Evolutionary conservation across 2,329 filamentous ascomycete species (phyloP), one percentile per base, ranked within the genome.

Genomic region (Diaporthe caulivora): DNA sequence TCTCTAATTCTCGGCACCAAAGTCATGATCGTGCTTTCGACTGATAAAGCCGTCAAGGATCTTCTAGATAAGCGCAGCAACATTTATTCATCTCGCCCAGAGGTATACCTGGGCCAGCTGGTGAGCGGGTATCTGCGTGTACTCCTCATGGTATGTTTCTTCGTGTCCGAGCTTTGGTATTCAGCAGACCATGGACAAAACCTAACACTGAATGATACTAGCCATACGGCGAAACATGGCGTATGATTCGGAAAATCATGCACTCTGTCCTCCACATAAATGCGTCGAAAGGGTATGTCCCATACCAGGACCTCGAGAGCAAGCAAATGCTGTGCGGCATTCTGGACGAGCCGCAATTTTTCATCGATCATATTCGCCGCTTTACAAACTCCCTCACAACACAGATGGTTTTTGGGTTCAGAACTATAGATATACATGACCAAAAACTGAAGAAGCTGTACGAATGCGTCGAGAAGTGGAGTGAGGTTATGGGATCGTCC

Each of bases 231-330:
- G 80, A 80, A 4, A 78, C 72, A 40, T 84, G 81, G 82, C 78
- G 81, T 13, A 79, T 79, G 77, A 76, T 81, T 31, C 80, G 83
- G 18, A 83, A 81, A 68, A 79, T 84, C 76, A 76, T 84, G 3
- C 87, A 89, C 76, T 80, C 79, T 2, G 81, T 87, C 1, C 84
- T 89, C 37, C 87, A 88, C 75, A 78, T 86, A 68, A 84, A 81
- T 0, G 82, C 83, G 1, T 83, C 86, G 4, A 83, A 82, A 70
- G 80, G 81, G 11, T 91, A 91, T 72, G 83, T 90, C 2, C 84
- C 86, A 2, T 90, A 90, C 75, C 88, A 90, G 75, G 84, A 87
- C 62, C 81, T 90, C 3, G 88, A 91, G 77, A 88, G 86, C 78
- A 88, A 86, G 76, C 84, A 86, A 65, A 87, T 91, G 87, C 80